Percentiles rank a stretch among this genome's conserved stretches.
phyloP scores from a whole-genome alignment of 331 rosid species.

The Cydonia oblonga region DNA sequence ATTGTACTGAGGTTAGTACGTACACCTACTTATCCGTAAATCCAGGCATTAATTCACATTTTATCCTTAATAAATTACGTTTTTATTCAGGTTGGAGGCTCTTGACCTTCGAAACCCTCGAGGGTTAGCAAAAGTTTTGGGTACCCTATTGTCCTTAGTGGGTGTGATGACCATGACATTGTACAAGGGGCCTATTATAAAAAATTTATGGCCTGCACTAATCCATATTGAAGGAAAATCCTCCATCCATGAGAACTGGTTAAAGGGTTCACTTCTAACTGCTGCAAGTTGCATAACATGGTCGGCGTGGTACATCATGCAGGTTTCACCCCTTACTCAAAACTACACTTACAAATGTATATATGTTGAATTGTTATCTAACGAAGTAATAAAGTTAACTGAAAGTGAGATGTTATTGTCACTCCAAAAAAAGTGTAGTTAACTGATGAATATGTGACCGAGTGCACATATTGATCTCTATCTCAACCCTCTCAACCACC shows the following conservation, averaged over 20 bases:
- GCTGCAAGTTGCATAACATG: slow-evolving; percentile 53
- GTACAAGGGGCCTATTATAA: slow-evolving; percentile 52
- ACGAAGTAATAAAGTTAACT: not conserved
- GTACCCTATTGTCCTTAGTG: slow-evolving; percentile 52
- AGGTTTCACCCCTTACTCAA: slow-evolving; percentile 38
- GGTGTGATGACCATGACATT: slow-evolving; percentile 80
- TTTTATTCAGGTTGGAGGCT: slow-evolving; percentile 38
- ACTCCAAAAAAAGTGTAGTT: not conserved
- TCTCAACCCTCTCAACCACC: not conserved
- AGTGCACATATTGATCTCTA: not conserved
- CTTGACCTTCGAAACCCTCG: slow-evolving; percentile 39
- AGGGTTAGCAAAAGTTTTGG: slow-evolving; percentile 60
- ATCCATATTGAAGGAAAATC: slow-evolving; percentile 32
- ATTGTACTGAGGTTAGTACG: slow-evolving; percentile 35
- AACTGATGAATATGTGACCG: not conserved
- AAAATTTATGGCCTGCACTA: slow-evolving; percentile 39
- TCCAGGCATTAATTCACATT: not conserved
- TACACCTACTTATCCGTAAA: not conserved
- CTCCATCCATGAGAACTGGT: slow-evolving; percentile 38
- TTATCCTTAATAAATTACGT: not conserved
- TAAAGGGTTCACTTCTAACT: slow-evolving; percentile 68
- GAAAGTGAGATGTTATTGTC: not conserved
- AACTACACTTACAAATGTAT: not conserved
- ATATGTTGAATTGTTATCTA: not conserved
- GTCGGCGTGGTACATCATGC: slow-evolving; percentile 77